phyloP scores from a whole-genome alignment of 495 filamentous ascomycete genomes.

The Letharia lupina region DNA sequence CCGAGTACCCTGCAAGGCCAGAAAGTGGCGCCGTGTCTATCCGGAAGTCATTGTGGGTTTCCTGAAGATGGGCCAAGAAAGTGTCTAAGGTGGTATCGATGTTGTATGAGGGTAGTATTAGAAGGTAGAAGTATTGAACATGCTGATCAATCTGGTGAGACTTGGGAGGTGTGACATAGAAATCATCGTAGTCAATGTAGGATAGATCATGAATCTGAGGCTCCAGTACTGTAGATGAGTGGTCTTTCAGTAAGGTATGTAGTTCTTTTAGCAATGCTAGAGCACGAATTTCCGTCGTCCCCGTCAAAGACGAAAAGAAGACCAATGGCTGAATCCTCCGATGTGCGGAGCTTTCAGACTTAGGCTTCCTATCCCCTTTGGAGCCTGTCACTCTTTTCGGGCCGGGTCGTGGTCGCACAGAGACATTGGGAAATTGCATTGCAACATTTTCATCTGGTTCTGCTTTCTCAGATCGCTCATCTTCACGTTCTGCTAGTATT shows the following conservation, averaged over 20 bases:
- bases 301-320: slow-evolving; percentile 82
- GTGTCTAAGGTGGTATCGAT: slow-evolving; percentile 80
- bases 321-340: slow-evolving; percentile 62
- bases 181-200: slow-evolving; percentile 84
- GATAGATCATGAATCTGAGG: slow-evolving; percentile 71
- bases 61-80: slow-evolving; percentile 72
- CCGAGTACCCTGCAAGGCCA: slow-evolving; percentile 70
- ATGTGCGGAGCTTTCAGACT: slow-evolving; percentile 19
- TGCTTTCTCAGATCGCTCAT: not conserved
- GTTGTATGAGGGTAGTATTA: slow-evolving; percentile 82
- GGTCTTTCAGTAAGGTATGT: slow-evolving; percentile 29
- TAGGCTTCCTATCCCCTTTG: slow-evolving; percentile 19
- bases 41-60: slow-evolving; percentile 92
- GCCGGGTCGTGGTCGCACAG: slow-evolving; percentile 7
- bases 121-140: slow-evolving; percentile 65
- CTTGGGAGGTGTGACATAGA: slow-evolving; percentile 56
- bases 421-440: not conserved
- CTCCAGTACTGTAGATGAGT: slow-evolving; percentile 38
- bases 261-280: slow-evolving; percentile 48
- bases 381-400: slow-evolving; percentile 34
- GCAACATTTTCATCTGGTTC: not conserved
- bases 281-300: slow-evolving; percentile 63
- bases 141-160: slow-evolving; percentile 43
- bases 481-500: not conserved
- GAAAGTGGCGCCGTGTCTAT: slow-evolving; percentile 83